Evolutionary conservation across 805 yeast genomes (phyloP).

Genomic region (Cyberlindnera americana): DNA sequence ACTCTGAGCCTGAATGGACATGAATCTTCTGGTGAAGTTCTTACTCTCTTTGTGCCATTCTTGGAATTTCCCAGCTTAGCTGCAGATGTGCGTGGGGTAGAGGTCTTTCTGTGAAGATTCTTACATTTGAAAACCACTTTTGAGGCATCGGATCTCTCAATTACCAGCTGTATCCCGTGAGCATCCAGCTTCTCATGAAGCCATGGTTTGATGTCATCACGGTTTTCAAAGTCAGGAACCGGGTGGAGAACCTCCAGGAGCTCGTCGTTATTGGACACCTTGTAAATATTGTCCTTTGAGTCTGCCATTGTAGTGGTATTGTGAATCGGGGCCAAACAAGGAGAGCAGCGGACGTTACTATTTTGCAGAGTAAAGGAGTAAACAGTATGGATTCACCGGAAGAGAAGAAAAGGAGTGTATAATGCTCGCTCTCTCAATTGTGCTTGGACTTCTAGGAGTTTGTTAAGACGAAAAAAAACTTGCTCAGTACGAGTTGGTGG

Average conservation of each 20-base stretch:
- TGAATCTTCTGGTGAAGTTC: slow-evolving; percentile 24
- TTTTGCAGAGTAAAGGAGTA: no score
- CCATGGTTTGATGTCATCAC: slow-evolving; percentile 30
- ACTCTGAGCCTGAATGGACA: slow-evolving; percentile 31
- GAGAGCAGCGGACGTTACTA: no score
- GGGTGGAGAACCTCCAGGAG: slow-evolving; percentile 26
- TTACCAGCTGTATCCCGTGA: slow-evolving; percentile 26
- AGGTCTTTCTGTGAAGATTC: slow-evolving; percentile 25
- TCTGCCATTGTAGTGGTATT: no score
- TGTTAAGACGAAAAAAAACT: no score
- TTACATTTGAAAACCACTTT: slow-evolving; percentile 34
- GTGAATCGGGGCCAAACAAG: no score
- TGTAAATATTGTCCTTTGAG: slow-evolving; percentile 1
- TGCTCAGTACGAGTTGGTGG: no score
- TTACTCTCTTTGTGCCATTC: slow-evolving; percentile 18
- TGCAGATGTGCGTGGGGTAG: slow-evolving; percentile 15
- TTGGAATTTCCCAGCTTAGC: slow-evolving; percentile 11
- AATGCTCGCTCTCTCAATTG: no score
- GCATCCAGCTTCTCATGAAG: slow-evolving; percentile 20
- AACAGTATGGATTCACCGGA: no score
- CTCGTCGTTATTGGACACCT: slow-evolving; percentile 23
- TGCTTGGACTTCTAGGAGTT: no score
- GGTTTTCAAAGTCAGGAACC: slow-evolving; percentile 22
- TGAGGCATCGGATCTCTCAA: slow-evolving; percentile 31
- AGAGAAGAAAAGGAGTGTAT: no score